phyloP scores from a whole-genome alignment of 768 basidiomycete species.

The Boletus rubroflammeus region DNA sequence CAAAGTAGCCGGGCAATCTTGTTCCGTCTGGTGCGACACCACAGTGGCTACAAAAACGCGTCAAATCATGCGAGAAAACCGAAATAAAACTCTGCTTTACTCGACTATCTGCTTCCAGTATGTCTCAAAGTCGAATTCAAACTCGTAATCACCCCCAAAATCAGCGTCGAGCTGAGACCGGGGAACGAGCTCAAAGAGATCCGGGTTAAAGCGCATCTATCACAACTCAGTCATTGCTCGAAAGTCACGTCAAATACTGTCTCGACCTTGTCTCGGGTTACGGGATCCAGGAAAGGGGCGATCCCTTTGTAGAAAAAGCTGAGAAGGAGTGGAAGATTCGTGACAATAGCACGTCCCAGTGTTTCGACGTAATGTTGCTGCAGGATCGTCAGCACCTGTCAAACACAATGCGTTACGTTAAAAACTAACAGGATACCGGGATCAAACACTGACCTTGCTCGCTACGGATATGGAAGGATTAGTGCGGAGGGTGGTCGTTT shows the following conservation, averaged over 20 bases:
- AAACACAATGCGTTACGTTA: background rate
- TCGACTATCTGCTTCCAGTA: slow-evolving; percentile 80
- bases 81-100: slow-evolving; percentile 37
- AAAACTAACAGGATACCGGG: background rate
- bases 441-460: slow-evolving; percentile 49
- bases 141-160: slow-evolving; percentile 76
- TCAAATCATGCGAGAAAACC: background rate
- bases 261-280: slow-evolving; percentile 79
- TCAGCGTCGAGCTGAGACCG: slow-evolving; percentile 73
- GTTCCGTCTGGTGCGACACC: slow-evolving; percentile 56
- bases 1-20: slow-evolving; percentile 33
- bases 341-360: slow-evolving; percentile 78
- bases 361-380: slow-evolving; percentile 90
- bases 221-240: background rate
- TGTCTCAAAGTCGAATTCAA: slow-evolving; percentile 64
- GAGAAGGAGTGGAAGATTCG: slow-evolving; percentile 73
- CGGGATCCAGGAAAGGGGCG: slow-evolving; percentile 81
- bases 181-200: slow-evolving; percentile 72
- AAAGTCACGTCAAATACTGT: background rate
- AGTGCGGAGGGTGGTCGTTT: slow-evolving; percentile 72
- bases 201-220: slow-evolving; percentile 87
- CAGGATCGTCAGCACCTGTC: slow-evolving; percentile 67
- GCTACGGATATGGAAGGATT: slow-evolving; percentile 83
- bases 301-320: slow-evolving; percentile 83
- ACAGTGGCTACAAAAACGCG: slow-evolving; percentile 42